Conservation (phyloP, 768 basidiomycete species). For the Suillus cothurnatus region DNA sequence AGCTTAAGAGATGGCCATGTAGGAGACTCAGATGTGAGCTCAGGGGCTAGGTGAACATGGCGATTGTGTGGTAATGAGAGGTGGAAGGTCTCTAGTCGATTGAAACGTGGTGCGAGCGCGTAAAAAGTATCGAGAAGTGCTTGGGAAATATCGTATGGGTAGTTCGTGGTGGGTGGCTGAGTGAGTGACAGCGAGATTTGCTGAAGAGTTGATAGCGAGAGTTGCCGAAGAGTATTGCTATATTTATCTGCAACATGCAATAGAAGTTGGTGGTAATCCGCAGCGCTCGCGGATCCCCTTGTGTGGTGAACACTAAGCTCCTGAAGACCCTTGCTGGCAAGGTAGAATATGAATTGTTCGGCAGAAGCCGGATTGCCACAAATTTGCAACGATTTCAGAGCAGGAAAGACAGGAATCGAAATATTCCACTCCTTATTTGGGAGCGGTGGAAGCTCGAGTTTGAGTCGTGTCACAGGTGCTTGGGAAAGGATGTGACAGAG, state of each 20-base stretch:
- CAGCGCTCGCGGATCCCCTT: background rate
- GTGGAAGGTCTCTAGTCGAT: background rate
- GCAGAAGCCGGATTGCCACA: slow-evolving; percentile 1
- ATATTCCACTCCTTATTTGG: background rate
- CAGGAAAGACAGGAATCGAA: background rate
- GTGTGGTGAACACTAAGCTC: background rate
- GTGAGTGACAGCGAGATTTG: background rate
- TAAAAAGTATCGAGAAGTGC: background rate
- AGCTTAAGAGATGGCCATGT: background rate
- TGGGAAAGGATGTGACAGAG: slow-evolving; percentile 4
- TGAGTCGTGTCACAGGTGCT: background rate
- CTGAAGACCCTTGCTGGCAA: background rate
- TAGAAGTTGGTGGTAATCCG: background rate
- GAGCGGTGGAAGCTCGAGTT: background rate
- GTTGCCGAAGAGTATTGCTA: background rate
- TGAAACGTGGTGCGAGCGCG: background rate
- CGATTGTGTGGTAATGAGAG: slow-evolving; percentile 1
- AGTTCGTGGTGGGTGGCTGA: background rate
- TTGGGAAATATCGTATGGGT: slow-evolving; percentile 1
- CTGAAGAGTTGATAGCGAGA: background rate
- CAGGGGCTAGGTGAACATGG: background rate
- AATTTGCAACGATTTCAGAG: background rate
- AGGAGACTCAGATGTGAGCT: slow-evolving; percentile 2
- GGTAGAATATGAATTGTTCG: background rate
- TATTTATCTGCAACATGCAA: background rate